Conservation (phyloP, 352 stramenopile species). For the Phytophthora lateralis region DNA sequence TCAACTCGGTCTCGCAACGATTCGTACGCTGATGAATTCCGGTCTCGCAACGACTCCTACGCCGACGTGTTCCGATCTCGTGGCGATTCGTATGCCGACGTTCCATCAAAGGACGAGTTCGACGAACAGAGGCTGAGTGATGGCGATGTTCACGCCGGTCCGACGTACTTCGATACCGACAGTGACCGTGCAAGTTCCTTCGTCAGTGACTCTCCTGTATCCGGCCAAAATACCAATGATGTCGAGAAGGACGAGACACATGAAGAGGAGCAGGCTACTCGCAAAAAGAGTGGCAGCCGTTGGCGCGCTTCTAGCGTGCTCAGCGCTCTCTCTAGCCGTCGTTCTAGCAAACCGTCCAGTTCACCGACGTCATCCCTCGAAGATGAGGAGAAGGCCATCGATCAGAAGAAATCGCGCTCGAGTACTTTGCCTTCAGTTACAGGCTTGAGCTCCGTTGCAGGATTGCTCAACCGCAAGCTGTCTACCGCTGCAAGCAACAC, state of each 20-base stretch:
- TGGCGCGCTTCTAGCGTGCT: constrained; percentile 54
- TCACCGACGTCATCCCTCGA: constrained; percentile 35
- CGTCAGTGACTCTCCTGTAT: constrained; percentile 33
- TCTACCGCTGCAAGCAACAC: constrained; percentile 32
- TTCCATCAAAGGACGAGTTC: constrained; percentile 33
- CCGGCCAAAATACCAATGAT: constrained; percentile 20
- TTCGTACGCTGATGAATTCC: constrained; percentile 33
- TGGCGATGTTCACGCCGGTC: constrained; percentile 28
- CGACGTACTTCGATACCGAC: constrained; percentile 56
- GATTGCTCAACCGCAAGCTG: constrained; percentile 37
- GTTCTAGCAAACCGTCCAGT: constrained; percentile 41
- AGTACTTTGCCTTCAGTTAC: constrained; percentile 29
- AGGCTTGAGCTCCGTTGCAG: constrained; percentile 35
- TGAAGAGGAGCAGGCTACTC: constrained; percentile 17
- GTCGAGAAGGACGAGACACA: constrained; percentile 19
- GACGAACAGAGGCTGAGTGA: constrained; percentile 37
- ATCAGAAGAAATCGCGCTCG: constrained; percentile 34
- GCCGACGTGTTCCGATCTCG: constrained; percentile 30
- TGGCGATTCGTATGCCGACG: constrained; percentile 36
- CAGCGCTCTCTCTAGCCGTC: constrained; percentile 46
- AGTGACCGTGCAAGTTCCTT: constrained; percentile 53
- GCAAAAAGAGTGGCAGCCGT: constrained; percentile 35
- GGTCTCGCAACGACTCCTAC: constrained; percentile 32
- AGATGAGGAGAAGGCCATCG: constrained; percentile 31
- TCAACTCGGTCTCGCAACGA: constrained; percentile 26